Evolutionary conservation across 306 rosid species (phyloP).

Genomic region (Inga leiocalycina): DNA sequence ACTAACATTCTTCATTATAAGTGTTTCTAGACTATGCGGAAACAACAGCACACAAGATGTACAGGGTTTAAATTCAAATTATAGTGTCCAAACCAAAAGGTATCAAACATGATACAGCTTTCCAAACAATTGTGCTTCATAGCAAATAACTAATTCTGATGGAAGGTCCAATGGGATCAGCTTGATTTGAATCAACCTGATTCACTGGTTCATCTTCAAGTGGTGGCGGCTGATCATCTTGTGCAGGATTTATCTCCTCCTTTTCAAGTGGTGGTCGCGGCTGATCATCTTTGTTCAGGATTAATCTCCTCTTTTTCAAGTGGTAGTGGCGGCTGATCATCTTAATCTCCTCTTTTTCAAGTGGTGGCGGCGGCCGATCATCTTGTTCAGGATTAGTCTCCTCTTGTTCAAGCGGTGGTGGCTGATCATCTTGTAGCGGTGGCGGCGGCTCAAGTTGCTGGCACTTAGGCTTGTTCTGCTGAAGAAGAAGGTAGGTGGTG

Average conservation of each 20-base stretch:
- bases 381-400: conserved; percentile 40
- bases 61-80: not conserved
- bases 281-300: conserved; percentile 45
- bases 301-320: conserved; percentile 48
- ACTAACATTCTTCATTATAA: too few species aligned
- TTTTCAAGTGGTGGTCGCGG: conserved; percentile 34
- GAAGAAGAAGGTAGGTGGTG: conserved; percentile 83
- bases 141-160: not conserved
- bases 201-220: conserved; percentile 42
- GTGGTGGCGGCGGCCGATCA: conserved; percentile 43
- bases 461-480: conserved; percentile 83
- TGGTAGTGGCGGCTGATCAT: conserved; percentile 31
- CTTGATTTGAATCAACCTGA: conserved; percentile 50
- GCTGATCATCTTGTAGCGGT: conserved; percentile 45
- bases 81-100: not conserved
- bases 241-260: conserved; percentile 45
- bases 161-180: conserved; percentile 53
- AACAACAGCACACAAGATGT: not conserved
- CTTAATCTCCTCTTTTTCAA: conserved; percentile 48
- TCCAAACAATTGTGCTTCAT: not conserved
- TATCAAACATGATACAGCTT: not conserved
- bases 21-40: too few species aligned
- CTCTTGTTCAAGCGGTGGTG: conserved; percentile 48
- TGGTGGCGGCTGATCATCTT: conserved; percentile 42
- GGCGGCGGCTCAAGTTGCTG: conserved; percentile 69